A percentile compares a stretch with the other conserved stretches of the same genome.
phyloP scores from a whole-genome alignment of 2,329 filamentous ascomycete genomes.

The Stemphylium beticola region DNA sequence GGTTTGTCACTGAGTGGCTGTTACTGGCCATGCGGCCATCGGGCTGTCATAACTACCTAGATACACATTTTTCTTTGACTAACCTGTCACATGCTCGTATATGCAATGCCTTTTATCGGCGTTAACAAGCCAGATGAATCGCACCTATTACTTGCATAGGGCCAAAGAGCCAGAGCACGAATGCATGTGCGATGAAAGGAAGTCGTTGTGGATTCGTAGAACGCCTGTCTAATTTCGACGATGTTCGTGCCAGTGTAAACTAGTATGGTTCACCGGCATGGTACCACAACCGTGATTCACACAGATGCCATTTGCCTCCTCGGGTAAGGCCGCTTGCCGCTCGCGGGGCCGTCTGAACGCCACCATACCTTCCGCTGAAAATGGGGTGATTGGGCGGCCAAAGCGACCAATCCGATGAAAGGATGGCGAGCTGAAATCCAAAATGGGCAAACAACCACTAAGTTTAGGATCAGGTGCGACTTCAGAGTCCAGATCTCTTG shows the following conservation, averaged over 20 bases:
- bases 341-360: background rate
- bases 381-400: background rate
- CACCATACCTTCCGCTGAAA: background rate
- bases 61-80: no score
- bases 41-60: no score
- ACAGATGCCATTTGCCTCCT: background rate
- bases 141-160: background rate
- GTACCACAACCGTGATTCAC: background rate
- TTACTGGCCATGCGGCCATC: no score
- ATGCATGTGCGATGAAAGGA: background rate
- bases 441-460: background rate
- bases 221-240: background rate
- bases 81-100: no score
- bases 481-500: background rate
- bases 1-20: background rate
- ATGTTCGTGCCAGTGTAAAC: background rate
- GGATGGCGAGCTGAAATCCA: background rate
- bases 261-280: background rate
- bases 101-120: no score
- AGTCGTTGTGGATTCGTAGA: background rate
- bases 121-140: no score
- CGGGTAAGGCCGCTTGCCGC: background rate
- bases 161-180: background rate
- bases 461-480: background rate
- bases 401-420: background rate